Evolutionary conservation across 1,284 basidiomycete genomes (phyloP), one percentile per base, ranked within the genome.

Genomic region (Tilletia setariae): DNA sequence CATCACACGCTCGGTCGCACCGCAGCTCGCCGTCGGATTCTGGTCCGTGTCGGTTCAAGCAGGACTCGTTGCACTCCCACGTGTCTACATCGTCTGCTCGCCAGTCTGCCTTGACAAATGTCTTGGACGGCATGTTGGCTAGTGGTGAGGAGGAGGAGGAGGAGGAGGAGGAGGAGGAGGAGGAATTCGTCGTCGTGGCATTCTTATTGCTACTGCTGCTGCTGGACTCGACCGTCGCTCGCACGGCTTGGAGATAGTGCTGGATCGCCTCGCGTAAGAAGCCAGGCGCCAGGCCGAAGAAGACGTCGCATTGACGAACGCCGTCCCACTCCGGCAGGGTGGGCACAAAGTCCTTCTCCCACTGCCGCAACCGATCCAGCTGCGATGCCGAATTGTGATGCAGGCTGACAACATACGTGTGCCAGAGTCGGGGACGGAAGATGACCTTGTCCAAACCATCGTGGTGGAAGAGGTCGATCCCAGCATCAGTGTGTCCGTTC

Each of bases 1-100:
- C 56, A 35, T 61, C 56, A 16, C 56, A 61, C 28, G 28, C 56
- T 30, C 56, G 28, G 11, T 61, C 56, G 56, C 56, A 61, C 6
- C 21, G 16, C 28, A 19, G 19, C 56, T 61, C 56, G 13, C 28
- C 32, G 16, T 19, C 19, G 16, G 15, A 13, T 2, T 21, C 28
- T 16, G 19, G 2, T 2, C 56, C 56, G 32, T 32, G 32, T 30
- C 13, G 28, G 4, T 11, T 30, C 23, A 61, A n/a, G 21, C 56
- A 61, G 3, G 56, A 7, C 16, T 30, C 30, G 9, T 40, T 30
- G 32, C 56, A 61, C 16, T 6, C 30, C 28, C 28, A 35, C 2
- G 13, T 8, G 28, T 61, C 56, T 30, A 61, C 56, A 25, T 61
- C 56, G 4, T 61, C 56, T 19, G 56, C 56, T 21, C 28, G 32